These are phyloP conservation scores for Komagataella ulmi DNA, from an alignment of 805 yeast species.

Conservation along the genomic window DNA sequence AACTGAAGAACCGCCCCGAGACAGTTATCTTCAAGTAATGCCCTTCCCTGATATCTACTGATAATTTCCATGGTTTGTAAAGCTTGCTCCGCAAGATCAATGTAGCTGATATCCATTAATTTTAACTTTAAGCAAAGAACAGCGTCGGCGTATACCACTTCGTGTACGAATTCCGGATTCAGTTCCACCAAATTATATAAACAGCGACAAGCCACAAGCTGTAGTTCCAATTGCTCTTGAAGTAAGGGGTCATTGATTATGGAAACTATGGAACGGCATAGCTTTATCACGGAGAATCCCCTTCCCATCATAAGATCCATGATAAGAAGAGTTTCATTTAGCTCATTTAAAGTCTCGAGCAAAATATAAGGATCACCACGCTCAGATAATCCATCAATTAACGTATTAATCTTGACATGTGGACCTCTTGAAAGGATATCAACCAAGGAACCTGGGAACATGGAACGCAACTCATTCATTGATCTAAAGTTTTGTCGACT, in stretches of 20 bases:
- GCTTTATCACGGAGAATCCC: constrained; percentile 41
- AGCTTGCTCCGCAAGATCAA: constrained; percentile 89
- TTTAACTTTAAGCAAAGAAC: constrained; percentile 54
- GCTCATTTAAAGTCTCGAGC: constrained; percentile 50
- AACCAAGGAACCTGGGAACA: constrained; percentile 8
- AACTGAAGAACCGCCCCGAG: constrained; percentile 53
- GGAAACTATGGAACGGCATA: constrained; percentile 40
- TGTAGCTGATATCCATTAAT: constrained; percentile 62
- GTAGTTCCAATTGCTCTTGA: constrained; percentile 63
- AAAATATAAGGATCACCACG: constrained; percentile 47
- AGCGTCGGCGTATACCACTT: constrained; percentile 51
- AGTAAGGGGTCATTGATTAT: constrained; percentile 45
- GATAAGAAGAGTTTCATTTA: constrained; percentile 55
- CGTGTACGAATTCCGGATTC: constrained; percentile 46
- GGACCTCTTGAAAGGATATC: not conserved
- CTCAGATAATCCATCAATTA: constrained; percentile 24
- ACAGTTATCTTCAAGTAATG: constrained; percentile 46
- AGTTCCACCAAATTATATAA: constrained; percentile 71
- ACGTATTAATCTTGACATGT: constrained; percentile 8
- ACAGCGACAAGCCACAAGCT: constrained; percentile 73
- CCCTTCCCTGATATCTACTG: constrained; percentile 37
- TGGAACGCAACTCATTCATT: constrained; percentile 10
- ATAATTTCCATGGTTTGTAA: constrained; percentile 61
- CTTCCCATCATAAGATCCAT: constrained; percentile 54
- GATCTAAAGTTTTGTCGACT: constrained; percentile 4